These are phyloP conservation scores for Hyparrhenia diplandra DNA, from an alignment of 176 grass and related monocot genomes.

Conservation along the genomic window DNA sequence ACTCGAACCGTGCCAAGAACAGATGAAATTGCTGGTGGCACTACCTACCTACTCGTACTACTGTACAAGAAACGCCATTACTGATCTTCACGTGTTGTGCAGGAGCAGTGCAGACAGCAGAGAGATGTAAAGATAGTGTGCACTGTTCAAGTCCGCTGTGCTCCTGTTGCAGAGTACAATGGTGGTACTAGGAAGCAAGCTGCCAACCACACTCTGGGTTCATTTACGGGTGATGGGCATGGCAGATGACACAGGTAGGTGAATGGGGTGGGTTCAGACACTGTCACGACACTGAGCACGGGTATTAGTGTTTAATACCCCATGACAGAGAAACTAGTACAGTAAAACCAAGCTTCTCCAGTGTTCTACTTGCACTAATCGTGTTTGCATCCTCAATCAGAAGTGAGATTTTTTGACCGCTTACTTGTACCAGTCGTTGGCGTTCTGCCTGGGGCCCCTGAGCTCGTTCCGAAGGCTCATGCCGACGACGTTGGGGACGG, in stretches of 20 bases:
- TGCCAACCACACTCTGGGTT: constrained; percentile 20
- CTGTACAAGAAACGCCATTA: too few relatives aligned
- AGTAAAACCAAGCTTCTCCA: not conserved
- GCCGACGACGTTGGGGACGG: constrained; percentile 52
- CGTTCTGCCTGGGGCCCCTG: constrained; percentile 59
- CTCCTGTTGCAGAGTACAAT: not conserved
- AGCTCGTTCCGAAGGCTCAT: constrained; percentile 98
- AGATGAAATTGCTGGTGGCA: not conserved
- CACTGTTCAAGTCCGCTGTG: not conserved
- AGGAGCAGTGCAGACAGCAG: not conserved
- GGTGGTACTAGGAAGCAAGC: constrained; percentile 1
- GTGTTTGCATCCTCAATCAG: too few relatives aligned
- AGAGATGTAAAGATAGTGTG: not conserved
- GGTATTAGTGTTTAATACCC: not conserved
- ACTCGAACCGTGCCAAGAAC: not conserved
- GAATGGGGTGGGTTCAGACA: not conserved
- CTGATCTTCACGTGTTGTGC: constrained; percentile 35
- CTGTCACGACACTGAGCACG: not conserved
- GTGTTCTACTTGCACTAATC: too few relatives aligned
- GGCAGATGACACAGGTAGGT: not conserved
- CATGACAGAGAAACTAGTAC: not conserved
- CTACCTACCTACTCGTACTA: too few relatives aligned
- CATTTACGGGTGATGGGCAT: constrained; percentile 29
- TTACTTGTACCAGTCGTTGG: constrained; percentile 84
- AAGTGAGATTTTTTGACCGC: too few relatives aligned